Conservation (phyloP, 1,284 basidiomycete species). For the Microbotryum violaceum region DNA sequence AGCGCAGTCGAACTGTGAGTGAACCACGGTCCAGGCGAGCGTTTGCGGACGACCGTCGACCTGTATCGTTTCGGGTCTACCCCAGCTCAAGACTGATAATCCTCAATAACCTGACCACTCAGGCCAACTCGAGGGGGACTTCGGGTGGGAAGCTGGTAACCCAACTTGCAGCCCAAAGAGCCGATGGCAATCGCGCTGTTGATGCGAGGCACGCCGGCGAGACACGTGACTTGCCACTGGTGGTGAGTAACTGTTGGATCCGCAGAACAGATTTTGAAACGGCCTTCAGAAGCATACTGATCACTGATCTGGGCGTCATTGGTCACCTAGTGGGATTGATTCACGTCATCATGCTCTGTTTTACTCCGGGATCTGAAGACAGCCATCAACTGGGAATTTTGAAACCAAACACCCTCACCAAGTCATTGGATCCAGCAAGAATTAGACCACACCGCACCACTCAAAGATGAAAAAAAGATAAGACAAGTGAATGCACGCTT, state of each 20-base stretch:
- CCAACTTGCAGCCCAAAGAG: constrained; percentile 7
- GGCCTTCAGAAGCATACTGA: background rate
- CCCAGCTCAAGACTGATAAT: too few species aligned
- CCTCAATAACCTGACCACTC: background rate
- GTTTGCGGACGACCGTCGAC: background rate
- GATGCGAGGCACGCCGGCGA: constrained; percentile 17
- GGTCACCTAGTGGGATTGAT: constrained; percentile 18
- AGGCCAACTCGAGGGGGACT: constrained; percentile 3
- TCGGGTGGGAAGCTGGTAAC: constrained; percentile 10
- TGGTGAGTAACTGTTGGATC: constrained; percentile 1
- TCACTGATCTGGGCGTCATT: background rate
- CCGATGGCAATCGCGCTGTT: constrained; percentile 13
- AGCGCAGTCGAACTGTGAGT: background rate
- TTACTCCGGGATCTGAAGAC: background rate
- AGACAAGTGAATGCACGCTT: too few species aligned
- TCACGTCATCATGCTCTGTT: background rate
- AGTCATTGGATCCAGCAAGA: too few species aligned
- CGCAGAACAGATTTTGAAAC: background rate
- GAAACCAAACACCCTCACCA: too few species aligned
- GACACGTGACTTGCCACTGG: constrained; percentile 7
- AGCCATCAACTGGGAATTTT: too few species aligned
- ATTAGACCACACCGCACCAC: too few species aligned
- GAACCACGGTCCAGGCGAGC: background rate
- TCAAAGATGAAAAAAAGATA: too few species aligned
- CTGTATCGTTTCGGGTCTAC: background rate